phyloP scores from a whole-genome alignment of 352 stramenopile genomes.

The Phytophthora quininea region DNA sequence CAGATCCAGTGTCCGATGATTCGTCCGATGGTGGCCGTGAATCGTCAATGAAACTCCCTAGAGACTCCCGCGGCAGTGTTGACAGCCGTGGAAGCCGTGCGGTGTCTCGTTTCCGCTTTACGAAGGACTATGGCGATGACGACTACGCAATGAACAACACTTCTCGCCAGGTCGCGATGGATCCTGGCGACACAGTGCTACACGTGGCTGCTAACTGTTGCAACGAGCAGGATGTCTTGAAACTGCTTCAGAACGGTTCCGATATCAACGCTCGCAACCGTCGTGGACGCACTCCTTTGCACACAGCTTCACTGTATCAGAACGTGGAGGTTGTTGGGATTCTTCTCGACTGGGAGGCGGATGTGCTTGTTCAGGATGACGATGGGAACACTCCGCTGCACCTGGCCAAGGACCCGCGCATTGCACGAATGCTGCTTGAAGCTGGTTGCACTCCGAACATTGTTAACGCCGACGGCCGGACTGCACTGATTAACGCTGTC shows the following conservation, averaged over 20 bases:
- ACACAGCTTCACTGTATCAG: slow-evolving; percentile 82
- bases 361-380: slow-evolving; percentile 79
- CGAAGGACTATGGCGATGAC: slow-evolving; percentile 77
- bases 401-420: slow-evolving; percentile 77
- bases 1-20: slow-evolving; percentile 78
- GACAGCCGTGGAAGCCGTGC: slow-evolving; percentile 39
- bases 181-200: slow-evolving; percentile 85
- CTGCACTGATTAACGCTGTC: slow-evolving; percentile 79
- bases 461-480: slow-evolving; percentile 81
- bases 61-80: slow-evolving; percentile 17
- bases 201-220: slow-evolving; percentile 88
- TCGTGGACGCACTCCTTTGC: slow-evolving; percentile 75
- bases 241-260: slow-evolving; percentile 86
- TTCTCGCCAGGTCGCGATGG: slow-evolving; percentile 82
- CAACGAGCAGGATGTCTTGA: slow-evolving; percentile 86
- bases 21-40: slow-evolving; percentile 62
- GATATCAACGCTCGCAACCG: slow-evolving; percentile 87
- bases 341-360: slow-evolving; percentile 81
- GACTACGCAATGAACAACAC: slow-evolving; percentile 48
- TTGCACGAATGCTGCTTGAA: slow-evolving; percentile 82
- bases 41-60: slow-evolving; percentile 36
- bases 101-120: slow-evolving; percentile 82
- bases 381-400: slow-evolving; percentile 88
- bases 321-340: slow-evolving; percentile 86
- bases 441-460: slow-evolving; percentile 86